Evolutionary conservation across 148 eudicot genomes (phyloP).

Genomic region (Rhododendron ferrugineum): DNA sequence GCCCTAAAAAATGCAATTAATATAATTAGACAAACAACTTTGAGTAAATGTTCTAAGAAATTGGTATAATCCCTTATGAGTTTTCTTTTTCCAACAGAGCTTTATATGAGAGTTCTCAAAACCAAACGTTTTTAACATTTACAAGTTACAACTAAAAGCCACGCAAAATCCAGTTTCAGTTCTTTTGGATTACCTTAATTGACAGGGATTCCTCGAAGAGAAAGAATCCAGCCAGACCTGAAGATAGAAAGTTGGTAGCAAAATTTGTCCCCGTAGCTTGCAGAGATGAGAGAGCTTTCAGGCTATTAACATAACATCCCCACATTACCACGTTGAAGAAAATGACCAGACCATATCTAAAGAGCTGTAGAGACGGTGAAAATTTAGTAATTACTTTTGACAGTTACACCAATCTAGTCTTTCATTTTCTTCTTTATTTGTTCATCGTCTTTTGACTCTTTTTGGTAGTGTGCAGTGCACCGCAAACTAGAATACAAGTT

Average conservation of each 20-base stretch:
- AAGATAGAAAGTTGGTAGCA: conserved; percentile 80
- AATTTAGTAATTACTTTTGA: conserved; percentile 8
- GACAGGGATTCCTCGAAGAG: conserved; percentile 72
- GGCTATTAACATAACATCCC: conserved; percentile 96
- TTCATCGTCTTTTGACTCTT: not conserved
- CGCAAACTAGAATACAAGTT: not conserved
- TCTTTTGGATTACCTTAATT: conserved; percentile 45
- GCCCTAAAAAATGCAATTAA: not conserved
- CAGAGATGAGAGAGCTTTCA: conserved; percentile 82
- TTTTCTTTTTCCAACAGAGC: not conserved
- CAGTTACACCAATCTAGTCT: not conserved
- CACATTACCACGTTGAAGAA: conserved; percentile 83
- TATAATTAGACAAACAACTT: not conserved
- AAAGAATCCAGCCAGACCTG: conserved; percentile 86
- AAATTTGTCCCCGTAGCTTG: conserved; percentile 97
- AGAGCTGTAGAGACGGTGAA: conserved; percentile 33
- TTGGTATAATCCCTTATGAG: too few species aligned
- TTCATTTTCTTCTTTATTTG: not conserved
- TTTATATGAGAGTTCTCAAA: not conserved
- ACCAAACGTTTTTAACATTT: not conserved
- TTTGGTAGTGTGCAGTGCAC: not conserved
- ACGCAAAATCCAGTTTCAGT: not conserved
- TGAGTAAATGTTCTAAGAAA: not conserved
- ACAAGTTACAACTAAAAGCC: not conserved
- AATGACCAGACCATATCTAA: conserved; percentile 67